Evolutionary conservation across 2,329 filamentous ascomycete species (phyloP).

Genomic region (Paraphaeosphaeria minitans): DNA sequence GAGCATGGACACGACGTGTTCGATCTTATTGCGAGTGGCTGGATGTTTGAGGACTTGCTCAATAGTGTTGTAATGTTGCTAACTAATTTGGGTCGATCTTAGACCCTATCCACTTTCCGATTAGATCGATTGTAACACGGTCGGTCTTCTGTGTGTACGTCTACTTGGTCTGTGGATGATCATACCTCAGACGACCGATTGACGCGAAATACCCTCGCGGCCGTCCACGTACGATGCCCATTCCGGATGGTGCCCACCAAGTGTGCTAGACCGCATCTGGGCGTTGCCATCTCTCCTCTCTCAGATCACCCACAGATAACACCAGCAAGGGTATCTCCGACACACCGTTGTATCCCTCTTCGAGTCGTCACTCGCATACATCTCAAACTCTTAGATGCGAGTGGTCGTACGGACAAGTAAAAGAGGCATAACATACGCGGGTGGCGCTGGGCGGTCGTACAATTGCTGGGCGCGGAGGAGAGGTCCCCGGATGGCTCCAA

Average conservation of each 20-base stretch:
- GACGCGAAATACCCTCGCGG: not conserved
- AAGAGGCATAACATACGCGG: not conserved
- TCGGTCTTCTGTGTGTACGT: no score
- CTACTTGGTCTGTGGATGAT: no score
- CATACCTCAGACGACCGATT: not conserved
- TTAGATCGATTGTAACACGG: no score
- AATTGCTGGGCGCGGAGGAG: not conserved
- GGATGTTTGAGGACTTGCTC: no score
- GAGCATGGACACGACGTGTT: no score
- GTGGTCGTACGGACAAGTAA: not conserved
- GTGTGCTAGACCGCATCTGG: not conserved
- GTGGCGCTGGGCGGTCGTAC: not conserved
- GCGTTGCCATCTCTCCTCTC: not conserved
- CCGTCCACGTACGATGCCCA: not conserved
- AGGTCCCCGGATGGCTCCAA: not conserved
- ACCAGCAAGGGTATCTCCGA: not conserved
- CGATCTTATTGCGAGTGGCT: no score
- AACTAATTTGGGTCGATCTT: no score
- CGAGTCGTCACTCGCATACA: not conserved
- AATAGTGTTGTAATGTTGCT: no score
- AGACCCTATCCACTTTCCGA: no score
- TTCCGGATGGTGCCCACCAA: not conserved
- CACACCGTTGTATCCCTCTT: not conserved
- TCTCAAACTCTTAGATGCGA: not conserved
- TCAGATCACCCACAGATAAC: conserved; percentile 1